Percentiles rank a stretch among this genome's conserved stretches.
Evolutionary conservation across 2,329 filamentous ascomycete species (phyloP).

Genomic region (Apiospora kogelbergensis): DNA sequence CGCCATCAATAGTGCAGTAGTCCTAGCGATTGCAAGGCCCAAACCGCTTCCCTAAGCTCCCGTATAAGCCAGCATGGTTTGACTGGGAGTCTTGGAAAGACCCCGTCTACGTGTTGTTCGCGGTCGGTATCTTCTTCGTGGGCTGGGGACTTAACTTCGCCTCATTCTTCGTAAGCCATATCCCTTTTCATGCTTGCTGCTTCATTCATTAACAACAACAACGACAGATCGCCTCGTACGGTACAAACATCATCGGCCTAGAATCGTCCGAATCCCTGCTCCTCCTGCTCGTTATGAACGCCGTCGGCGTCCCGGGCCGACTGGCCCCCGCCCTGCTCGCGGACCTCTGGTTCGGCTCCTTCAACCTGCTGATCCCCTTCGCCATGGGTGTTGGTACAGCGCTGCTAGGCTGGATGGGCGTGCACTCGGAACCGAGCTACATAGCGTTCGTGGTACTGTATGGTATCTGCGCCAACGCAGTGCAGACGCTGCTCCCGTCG

Average conservation of each 20-base stretch:
- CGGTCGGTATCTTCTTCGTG: constrained; percentile 38
- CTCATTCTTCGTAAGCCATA: constrained; percentile 19
- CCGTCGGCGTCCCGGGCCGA: constrained; percentile 46
- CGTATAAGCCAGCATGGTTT: constrained; percentile 33
- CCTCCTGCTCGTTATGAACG: constrained; percentile 51
- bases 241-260: constrained; percentile 10
- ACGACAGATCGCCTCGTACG: constrained; percentile 17
- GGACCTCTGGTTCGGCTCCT: constrained; percentile 40
- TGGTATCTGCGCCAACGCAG: constrained; percentile 21
- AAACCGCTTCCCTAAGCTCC: constrained; percentile 36
- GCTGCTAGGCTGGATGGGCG: constrained; percentile 46
- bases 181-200: not conserved
- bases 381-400: constrained; percentile 28
- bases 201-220: not conserved
- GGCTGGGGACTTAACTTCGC: constrained; percentile 22
- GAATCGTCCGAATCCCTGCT: constrained; percentile 33
- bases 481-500: constrained; percentile 21
- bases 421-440: constrained; percentile 25
- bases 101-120: constrained; percentile 43
- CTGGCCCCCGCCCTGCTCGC: constrained; percentile 45
- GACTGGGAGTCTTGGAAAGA: constrained; percentile 46
- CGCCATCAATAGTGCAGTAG: constrained; percentile 28
- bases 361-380: constrained; percentile 47
- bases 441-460: constrained; percentile 20
- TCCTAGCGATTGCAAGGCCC: constrained; percentile 32